Conservation (phyloP, 2,329 filamentous ascomycete genomes). For the Aspergillus transmontanensis region DNA sequence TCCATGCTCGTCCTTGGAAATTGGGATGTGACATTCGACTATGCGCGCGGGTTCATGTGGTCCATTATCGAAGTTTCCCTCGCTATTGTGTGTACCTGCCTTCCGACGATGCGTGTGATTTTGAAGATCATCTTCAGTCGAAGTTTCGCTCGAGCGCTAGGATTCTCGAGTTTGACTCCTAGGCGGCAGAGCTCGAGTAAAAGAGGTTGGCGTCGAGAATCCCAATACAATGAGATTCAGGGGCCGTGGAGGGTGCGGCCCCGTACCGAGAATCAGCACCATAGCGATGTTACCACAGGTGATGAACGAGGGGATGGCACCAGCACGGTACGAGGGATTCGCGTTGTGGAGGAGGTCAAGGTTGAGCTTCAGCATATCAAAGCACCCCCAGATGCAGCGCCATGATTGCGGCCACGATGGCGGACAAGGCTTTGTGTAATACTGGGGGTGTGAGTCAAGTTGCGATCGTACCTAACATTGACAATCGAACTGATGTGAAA, state of each 20-base stretch:
- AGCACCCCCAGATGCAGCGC: background rate
- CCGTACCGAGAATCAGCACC: background rate
- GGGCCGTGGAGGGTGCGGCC: background rate
- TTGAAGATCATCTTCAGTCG: background rate
- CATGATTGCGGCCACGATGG: background rate
- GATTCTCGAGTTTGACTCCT: conserved; percentile 1
- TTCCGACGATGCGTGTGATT: conserved; percentile 2
- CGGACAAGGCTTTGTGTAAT: background rate
- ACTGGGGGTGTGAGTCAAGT: background rate
- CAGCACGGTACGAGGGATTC: background rate
- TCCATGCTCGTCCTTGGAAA: background rate
- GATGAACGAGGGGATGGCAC: background rate
- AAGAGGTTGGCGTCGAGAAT: background rate
- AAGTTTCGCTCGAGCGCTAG: background rate
- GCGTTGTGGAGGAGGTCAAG: conserved; percentile 2
- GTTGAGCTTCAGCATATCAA: conserved; percentile 1
- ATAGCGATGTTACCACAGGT: background rate
- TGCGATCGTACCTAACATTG: background rate
- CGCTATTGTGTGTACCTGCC: conserved; percentile 2
- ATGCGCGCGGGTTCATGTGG: conserved; percentile 5
- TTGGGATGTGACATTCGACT: conserved; percentile 5
- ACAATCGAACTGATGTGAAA: background rate
- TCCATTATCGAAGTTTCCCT: conserved; percentile 6
- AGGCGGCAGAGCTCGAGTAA: background rate
- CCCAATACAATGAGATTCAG: background rate